Evolutionary conservation across 805 yeast genomes (phyloP).

Genomic region (Zygosaccharomyces lentus): DNA sequence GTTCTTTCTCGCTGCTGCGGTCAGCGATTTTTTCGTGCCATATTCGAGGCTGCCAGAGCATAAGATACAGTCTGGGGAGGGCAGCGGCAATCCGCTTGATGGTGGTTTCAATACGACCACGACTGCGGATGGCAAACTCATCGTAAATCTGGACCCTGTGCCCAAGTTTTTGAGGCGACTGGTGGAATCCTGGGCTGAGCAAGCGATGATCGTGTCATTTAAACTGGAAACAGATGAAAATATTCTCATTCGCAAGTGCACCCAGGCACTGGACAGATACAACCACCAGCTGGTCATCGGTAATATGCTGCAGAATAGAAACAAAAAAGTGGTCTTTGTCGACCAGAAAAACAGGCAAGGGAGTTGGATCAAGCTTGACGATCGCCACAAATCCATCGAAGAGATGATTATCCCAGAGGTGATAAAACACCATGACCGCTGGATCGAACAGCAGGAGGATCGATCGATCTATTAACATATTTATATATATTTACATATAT

Average conservation of each 20-base stretch:
- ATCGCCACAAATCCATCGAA: constrained; percentile 53
- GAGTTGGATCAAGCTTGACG: constrained; percentile 51
- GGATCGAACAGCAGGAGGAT: constrained; percentile 44
- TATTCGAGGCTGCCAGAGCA: constrained; percentile 82
- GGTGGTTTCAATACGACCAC: constrained; percentile 18
- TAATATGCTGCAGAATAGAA: constrained; percentile 82
- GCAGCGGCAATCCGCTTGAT: constrained; percentile 37
- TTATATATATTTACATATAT: too few species aligned
- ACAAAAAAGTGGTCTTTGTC: constrained; percentile 83
- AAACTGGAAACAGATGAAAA: constrained; percentile 83
- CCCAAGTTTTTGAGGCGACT: constrained; percentile 87
- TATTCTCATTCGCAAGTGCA: constrained; percentile 70
- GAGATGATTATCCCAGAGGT: constrained; percentile 76
- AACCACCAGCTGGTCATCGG: constrained; percentile 95
- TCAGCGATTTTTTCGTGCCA: constrained; percentile 93
- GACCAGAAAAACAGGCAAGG: constrained; percentile 29
- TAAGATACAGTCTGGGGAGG: constrained; percentile 81
- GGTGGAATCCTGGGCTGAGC: constrained; percentile 92
- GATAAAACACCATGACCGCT: constrained; percentile 53
- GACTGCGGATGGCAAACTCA: constrained; percentile 56
- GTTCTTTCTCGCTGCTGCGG: constrained; percentile 95
- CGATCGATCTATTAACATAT: neutral
- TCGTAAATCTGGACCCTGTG: constrained; percentile 88
- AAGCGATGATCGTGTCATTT: constrained; percentile 90
- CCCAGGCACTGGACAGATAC: constrained; percentile 75